Conservation (phyloP, 208 protist genomes). For the Perkinsela sp. region DNA sequence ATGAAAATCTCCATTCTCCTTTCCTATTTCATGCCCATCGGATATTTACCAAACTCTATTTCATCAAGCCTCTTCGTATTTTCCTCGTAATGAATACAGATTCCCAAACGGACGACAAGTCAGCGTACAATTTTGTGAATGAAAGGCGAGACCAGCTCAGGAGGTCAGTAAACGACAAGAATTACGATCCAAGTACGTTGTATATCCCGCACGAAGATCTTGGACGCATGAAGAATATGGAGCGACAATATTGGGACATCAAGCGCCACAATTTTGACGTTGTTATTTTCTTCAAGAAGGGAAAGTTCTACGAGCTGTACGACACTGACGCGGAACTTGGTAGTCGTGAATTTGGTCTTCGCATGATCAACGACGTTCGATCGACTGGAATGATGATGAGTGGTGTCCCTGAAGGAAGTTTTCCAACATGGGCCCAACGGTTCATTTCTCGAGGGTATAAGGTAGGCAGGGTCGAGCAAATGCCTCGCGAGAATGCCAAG, state of each 20-base stretch:
- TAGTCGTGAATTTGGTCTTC: slow-evolving; percentile 66
- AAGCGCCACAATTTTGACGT: slow-evolving; percentile 66
- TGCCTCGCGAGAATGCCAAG: slow-evolving; percentile 17
- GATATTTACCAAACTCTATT: no score
- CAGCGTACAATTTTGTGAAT: not conserved
- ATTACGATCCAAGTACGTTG: slow-evolving; percentile 15
- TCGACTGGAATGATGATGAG: slow-evolving; percentile 61
- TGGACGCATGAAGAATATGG: slow-evolving; percentile 55
- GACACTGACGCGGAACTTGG: slow-evolving; percentile 69
- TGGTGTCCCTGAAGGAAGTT: slow-evolving; percentile 68
- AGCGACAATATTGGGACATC: slow-evolving; percentile 81
- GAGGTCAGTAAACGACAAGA: not conserved
- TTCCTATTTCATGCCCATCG: no score
- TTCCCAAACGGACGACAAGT: no score
- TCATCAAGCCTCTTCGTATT: no score
- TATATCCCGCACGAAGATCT: slow-evolving; percentile 32
- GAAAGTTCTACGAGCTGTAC: slow-evolving; percentile 81
- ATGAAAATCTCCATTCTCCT: no score
- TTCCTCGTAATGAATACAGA: no score
- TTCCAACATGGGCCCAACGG: slow-evolving; percentile 51
- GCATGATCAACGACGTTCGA: slow-evolving; percentile 49
- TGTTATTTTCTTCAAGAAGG: slow-evolving; percentile 82
- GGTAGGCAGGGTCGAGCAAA: slow-evolving; percentile 68
- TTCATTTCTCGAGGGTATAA: slow-evolving; percentile 74
- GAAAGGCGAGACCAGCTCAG: not conserved